Conservation (phyloP, 1,284 basidiomycete species). For the Taiwanofungus camphoratus region DNA sequence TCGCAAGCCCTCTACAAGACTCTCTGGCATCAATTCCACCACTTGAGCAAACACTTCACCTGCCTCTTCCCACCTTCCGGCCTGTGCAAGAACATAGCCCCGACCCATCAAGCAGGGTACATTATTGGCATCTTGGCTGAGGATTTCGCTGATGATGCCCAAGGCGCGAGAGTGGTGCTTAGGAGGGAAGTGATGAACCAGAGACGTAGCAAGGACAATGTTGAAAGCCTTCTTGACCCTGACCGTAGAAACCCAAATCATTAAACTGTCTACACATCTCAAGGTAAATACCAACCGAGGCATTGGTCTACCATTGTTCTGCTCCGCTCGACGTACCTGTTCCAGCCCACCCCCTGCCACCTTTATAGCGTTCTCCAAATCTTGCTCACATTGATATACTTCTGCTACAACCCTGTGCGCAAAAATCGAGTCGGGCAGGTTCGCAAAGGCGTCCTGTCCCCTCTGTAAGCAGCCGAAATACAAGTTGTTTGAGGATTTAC, state of each 20-base stretch:
- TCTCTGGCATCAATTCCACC: slow-evolving; percentile 39
- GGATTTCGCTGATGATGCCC: slow-evolving; percentile 66
- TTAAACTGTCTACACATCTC: too few relatives aligned
- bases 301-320: slow-evolving; percentile 54
- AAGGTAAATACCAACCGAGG: slow-evolving; percentile 34
- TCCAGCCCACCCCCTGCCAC: slow-evolving; percentile 67
- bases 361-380: slow-evolving; percentile 73
- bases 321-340: slow-evolving; percentile 51
- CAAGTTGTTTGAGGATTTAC: slow-evolving; percentile 18
- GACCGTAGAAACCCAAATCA: background rate
- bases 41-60: slow-evolving; percentile 54
- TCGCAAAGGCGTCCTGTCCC: slow-evolving; percentile 56
- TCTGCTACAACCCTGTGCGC: slow-evolving; percentile 68
- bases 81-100: slow-evolving; percentile 68
- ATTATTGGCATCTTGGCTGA: slow-evolving; percentile 59
- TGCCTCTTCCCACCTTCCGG: slow-evolving; percentile 70
- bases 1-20: slow-evolving; percentile 50
- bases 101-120: slow-evolving; percentile 67
- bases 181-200: slow-evolving; percentile 85
- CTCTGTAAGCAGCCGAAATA: too few relatives aligned
- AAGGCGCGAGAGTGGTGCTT: slow-evolving; percentile 84
- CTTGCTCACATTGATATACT: slow-evolving; percentile 70
- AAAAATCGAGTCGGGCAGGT: slow-evolving; percentile 58
- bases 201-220: slow-evolving; percentile 59
- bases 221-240: slow-evolving; percentile 63